Evolutionary conservation across 225 moss, liverwort and hornwort genomes (phyloP).

Genomic region (Climacium dendroides): DNA sequence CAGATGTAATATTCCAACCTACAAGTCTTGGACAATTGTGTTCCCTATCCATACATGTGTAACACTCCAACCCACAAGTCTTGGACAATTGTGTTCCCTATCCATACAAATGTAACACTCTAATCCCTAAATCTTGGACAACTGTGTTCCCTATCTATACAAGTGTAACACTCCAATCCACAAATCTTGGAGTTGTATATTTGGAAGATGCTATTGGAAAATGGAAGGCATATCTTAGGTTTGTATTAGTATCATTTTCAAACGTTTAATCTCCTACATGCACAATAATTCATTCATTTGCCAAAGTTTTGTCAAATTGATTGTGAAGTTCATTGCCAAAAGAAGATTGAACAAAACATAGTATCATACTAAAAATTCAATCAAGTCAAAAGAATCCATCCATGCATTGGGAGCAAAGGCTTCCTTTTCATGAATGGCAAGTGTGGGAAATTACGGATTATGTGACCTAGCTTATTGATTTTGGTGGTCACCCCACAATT

Average conservation of each 20-base stretch:
- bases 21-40: too few relatives aligned
- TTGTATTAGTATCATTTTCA: neutral
- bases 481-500: neutral
- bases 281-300: too few relatives aligned
- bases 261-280: neutral
- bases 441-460: neutral
- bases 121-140: too few relatives aligned
- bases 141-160: neutral
- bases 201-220: neutral
- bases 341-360: neutral
- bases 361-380: too few relatives aligned
- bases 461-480: neutral
- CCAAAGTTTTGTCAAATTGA: neutral
- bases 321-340: neutral
- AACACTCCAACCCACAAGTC: too few relatives aligned
- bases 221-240: neutral
- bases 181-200: neutral
- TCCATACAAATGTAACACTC: too few relatives aligned
- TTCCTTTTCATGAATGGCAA: accelerated
- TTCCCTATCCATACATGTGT: too few relatives aligned
- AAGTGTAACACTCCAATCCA: neutral
- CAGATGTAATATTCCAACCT: too few relatives aligned
- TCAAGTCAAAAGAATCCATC: neutral
- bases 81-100: too few relatives aligned
- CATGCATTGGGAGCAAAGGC: neutral